phyloP scores from a whole-genome alignment of 352 stramenopile species.

The Pythium scleroteichum region DNA sequence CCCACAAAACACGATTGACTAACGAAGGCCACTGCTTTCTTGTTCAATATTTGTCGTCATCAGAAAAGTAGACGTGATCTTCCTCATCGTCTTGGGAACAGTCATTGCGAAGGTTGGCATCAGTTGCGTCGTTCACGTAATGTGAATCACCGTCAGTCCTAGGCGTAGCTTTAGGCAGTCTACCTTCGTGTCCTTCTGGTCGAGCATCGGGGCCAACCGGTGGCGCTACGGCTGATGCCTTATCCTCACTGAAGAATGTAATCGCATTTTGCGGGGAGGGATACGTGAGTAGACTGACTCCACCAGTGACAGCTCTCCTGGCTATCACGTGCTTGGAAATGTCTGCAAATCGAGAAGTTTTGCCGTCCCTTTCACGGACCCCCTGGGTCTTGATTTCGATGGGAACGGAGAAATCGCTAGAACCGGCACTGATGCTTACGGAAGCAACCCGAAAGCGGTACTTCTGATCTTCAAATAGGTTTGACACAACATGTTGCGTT shows the following conservation, averaged over 20 bases:
- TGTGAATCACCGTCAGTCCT: background rate
- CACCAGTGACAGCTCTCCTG: too few relatives aligned
- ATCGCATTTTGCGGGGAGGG: too few relatives aligned
- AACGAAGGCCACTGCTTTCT: too few relatives aligned
- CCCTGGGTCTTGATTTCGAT: slow-evolving; percentile 10
- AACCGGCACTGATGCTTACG: slow-evolving; percentile 7
- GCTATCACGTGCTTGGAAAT: too few relatives aligned
- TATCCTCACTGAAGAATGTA: too few relatives aligned
- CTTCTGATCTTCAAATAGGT: slow-evolving; percentile 23
- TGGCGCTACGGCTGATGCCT: too few relatives aligned
- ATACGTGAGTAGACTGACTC: too few relatives aligned
- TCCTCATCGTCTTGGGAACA: slow-evolving; percentile 14
- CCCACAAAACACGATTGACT: too few relatives aligned
- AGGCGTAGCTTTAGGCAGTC: background rate
- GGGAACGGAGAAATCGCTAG: slow-evolving; percentile 23
- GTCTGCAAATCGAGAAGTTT: background rate
- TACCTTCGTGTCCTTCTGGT: too few relatives aligned
- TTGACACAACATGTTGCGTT: slow-evolving; percentile 13
- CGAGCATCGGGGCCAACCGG: too few relatives aligned
- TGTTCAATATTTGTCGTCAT: slow-evolving; percentile 9
- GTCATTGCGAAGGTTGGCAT: background rate
- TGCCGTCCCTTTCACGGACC: background rate
- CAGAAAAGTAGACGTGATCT: slow-evolving; percentile 28
- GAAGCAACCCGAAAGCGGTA: slow-evolving; percentile 35
- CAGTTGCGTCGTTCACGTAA: background rate